These are phyloP conservation scores for Herpetomonas tarakana DNA, from an alignment of 208 protist species.

Conservation along the genomic window DNA sequence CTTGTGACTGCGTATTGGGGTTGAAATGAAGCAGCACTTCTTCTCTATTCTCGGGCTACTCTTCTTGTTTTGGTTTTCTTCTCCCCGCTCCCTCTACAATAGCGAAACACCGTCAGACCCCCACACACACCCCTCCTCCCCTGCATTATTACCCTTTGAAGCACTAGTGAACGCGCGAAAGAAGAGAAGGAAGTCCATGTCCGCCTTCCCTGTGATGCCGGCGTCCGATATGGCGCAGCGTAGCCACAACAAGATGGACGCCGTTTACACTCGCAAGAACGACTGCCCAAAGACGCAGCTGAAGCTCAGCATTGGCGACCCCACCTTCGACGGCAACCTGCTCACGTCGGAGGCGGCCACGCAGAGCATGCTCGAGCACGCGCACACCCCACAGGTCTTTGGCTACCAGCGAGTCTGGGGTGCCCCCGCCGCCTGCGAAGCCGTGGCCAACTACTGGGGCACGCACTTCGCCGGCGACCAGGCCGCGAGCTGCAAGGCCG, in stretches of 20 bases:
- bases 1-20: no score
- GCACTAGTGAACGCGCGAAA: no score
- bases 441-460: conserved; percentile 42
- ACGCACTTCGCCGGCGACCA: conserved; percentile 21
- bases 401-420: conserved; percentile 51
- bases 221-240: conserved; percentile 13
- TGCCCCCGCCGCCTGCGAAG: conserved; percentile 25
- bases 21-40: no score
- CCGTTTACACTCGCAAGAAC: conserved; percentile 25
- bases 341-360: conserved; percentile 21
- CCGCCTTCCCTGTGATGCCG: conserved; percentile 2
- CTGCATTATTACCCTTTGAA: no score
- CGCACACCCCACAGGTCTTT: conserved; percentile 29
- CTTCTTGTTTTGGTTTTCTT: no score
- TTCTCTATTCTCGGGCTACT: no score
- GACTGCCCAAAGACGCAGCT: conserved; percentile 33
- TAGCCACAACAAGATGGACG: conserved; percentile 23
- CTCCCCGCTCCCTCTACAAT: no score
- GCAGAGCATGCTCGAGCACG: conserved; percentile 18
- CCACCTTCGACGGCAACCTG: conserved; percentile 73
- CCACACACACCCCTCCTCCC: no score
- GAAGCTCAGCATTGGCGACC: conserved; percentile 62
- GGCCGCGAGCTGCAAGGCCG: conserved; percentile 28
- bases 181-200: no score
- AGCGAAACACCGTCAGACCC: no score